These are phyloP conservation scores for Trypethelium eluteriae DNA, from an alignment of 495 filamentous ascomycete genomes.

Conservation along the genomic window DNA sequence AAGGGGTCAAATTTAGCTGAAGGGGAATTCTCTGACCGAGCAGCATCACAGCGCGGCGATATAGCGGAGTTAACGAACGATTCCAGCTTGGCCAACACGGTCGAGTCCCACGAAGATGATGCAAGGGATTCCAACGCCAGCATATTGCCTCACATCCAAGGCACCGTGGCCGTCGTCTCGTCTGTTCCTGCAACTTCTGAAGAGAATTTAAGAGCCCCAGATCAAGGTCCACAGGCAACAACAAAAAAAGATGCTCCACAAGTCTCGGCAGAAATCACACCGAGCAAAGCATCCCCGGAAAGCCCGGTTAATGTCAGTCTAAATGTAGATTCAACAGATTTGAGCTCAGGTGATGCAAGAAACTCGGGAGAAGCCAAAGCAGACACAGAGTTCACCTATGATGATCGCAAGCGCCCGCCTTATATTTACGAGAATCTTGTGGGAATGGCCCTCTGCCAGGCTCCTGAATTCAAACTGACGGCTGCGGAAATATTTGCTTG, in stretches of 20 bases:
- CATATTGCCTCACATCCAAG: no score
- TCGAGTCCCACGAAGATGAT: no score
- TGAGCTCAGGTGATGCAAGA: no score
- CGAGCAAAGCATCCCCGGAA: background rate
- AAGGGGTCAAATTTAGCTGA: background rate
- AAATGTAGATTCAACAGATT: no score
- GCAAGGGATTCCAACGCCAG: no score
- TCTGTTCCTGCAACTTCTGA: background rate
- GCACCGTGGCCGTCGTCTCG: background rate
- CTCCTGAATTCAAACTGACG: slow-evolving; percentile 13
- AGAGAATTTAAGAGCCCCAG: background rate
- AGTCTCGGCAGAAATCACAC: background rate
- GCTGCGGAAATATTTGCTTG: slow-evolving; percentile 12
- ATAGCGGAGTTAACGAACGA: no score
- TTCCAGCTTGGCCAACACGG: no score
- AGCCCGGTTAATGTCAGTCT: no score
- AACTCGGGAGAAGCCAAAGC: background rate
- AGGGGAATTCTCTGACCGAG: background rate
- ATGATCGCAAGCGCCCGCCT: slow-evolving; percentile 13
- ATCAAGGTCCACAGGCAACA: background rate
- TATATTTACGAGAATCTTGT: slow-evolving; percentile 15
- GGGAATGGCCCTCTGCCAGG: slow-evolving; percentile 18
- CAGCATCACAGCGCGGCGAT: no score
- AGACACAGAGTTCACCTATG: slow-evolving; percentile 11
- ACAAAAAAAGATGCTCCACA: background rate